These are phyloP conservation scores for Paecilomyces dactylethromorphus DNA, from an alignment of 2,329 filamentous ascomycete species.

Conservation along the genomic window DNA sequence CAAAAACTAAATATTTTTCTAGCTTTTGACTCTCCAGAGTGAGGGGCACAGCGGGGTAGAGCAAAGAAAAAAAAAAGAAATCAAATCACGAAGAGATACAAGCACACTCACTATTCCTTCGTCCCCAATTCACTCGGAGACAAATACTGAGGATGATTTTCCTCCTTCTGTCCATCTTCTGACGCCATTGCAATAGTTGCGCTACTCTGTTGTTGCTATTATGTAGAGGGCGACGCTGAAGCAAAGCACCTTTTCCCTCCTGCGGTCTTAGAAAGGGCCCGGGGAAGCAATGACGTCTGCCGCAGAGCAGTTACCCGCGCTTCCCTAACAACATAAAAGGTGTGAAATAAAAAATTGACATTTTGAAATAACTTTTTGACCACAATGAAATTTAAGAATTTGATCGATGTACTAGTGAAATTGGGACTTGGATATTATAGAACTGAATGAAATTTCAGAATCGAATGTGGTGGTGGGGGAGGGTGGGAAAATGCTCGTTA, in stretches of 20 bases:
- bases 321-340: not conserved
- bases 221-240: not conserved
- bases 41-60: conserved; percentile 1
- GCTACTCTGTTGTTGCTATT: not conserved
- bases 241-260: not conserved
- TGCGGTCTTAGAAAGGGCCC: too few relatives aligned
- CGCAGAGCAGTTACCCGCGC: not conserved
- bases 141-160: conserved; percentile 55
- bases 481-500: not conserved
- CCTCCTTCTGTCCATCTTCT: conserved; percentile 14
- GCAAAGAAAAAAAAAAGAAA: not conserved
- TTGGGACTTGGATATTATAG: not conserved
- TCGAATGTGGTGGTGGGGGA: not conserved
- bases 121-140: conserved; percentile 77
- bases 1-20: not conserved
- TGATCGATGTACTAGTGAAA: not conserved
- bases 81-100: not conserved
- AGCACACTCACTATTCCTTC: conserved; percentile 69
- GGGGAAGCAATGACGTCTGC: not conserved
- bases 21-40: not conserved
- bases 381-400: not conserved
- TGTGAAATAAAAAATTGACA: not conserved
- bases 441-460: not conserved
- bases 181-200: not conserved
- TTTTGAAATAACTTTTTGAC: not conserved